Evolutionary conservation across 1,284 basidiomycete genomes (phyloP), one percentile per base, ranked within the genome.

Genomic region (Marasmius oreades): DNA sequence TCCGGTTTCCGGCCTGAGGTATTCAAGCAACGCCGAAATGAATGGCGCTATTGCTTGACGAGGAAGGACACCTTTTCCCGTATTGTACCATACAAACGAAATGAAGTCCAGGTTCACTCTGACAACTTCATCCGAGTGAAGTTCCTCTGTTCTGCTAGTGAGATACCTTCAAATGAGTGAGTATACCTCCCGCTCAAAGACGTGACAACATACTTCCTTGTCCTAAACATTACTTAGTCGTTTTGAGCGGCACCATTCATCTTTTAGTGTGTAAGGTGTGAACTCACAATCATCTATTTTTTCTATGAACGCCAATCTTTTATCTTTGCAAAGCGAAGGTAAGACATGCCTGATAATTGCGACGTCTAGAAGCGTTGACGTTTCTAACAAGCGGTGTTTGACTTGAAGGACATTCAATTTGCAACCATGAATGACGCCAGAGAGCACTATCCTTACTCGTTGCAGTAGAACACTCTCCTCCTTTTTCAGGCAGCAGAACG

Each of bases 331-430:
- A 31, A 67, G 44, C 3, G 52, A 52, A 18, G 44, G 55, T 20
- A 72, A 47, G n/a, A 64, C 67, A 24, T 59, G 28, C 20, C 46
- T 56, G 12, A 70, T 45, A 2, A 56, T 56, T 11, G 50, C 55
- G 18, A 57, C 43, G 23, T 62, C 58, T 12, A 68, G 44, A 7
- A 69, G 55, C 6, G 66, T 65, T 11, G 72, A 55, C 14, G 62
- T 69, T 61, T 78, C 77, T 12, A 83, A 57, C 20, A 80, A 64
- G 2, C 70, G 51, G 31, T 76, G 74, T 52, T 70, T 75, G 33
- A 72, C 26, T 36, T 26, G 26, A 14, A 33, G 26, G n/a, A 20
- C 10, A 14, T 16, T 16, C 28, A 12, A 33, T 31, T 33, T 46
- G 18, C 10, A 6, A 42, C 16, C 5, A 42, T 20, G n/a, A 7